These are phyloP conservation scores for Chondrus crispus DNA, from an alignment of 23 red algal genomes.

Conservation along the genomic window DNA sequence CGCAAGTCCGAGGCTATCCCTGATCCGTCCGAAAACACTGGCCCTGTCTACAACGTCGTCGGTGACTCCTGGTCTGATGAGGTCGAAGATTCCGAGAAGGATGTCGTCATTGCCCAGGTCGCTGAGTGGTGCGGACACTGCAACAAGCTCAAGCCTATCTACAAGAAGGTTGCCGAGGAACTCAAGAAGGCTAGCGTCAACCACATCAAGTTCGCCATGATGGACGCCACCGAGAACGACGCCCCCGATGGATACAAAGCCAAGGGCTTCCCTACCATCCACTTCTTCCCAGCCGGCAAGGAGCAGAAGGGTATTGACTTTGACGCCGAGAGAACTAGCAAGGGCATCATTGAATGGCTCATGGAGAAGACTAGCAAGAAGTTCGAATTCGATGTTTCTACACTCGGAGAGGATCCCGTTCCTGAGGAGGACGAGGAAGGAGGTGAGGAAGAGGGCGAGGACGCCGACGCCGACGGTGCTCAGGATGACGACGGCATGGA, in stretches of 20 bases:
- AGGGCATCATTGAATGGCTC: conserved; percentile 78
- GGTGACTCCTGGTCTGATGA: conserved; percentile 77
- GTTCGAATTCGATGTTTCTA: conserved; percentile 60
- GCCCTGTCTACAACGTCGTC: conserved; percentile 80
- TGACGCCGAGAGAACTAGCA: conserved; percentile 54
- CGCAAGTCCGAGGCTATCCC: conserved; percentile 72
- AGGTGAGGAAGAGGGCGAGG: conserved; percentile 29
- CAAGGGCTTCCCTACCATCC: conserved; percentile 86
- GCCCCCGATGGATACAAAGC: conserved; percentile 87
- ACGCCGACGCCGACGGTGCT: neutral
- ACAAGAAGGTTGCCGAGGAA: conserved; percentile 68
- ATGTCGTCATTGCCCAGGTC: conserved; percentile 88
- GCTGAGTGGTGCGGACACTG: conserved; percentile 98
- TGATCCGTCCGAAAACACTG: conserved; percentile 36
- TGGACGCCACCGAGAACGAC: conserved; percentile 98
- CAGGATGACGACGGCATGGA: neutral
- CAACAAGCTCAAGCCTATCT: conserved; percentile 57
- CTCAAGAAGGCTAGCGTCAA: conserved; percentile 63
- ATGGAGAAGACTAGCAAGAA: conserved; percentile 67
- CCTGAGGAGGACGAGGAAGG: conserved; percentile 55
- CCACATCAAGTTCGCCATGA: conserved; percentile 76
- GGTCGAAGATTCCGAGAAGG: conserved; percentile 70
- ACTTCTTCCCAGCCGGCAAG: conserved; percentile 90
- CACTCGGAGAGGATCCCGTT: conserved; percentile 60
- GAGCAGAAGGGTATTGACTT: conserved; percentile 71